Conservation (phyloP, 2,329 filamentous ascomycete genomes). For the Pseudogymnoascus verrucosus region DNA sequence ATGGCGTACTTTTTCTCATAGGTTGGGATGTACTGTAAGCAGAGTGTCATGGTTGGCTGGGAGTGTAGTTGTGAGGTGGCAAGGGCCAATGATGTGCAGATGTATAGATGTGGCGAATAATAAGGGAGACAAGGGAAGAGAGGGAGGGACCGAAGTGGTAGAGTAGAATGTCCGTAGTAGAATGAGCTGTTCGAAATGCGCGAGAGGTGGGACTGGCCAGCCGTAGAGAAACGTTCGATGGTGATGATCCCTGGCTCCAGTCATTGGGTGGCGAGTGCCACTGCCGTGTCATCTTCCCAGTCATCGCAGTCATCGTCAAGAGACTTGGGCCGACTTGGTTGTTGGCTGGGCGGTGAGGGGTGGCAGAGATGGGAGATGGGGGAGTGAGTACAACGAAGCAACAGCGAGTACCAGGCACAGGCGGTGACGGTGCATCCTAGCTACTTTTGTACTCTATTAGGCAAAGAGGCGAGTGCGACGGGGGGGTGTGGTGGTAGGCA, state of each 20-base stretch:
- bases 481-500: background rate
- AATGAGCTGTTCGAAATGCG: background rate
- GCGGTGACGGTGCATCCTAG: background rate
- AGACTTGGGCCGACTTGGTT: background rate
- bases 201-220: background rate
- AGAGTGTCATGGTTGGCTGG: background rate
- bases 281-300: background rate
- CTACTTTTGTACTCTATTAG: background rate
- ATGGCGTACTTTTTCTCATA: background rate
- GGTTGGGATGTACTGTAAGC: background rate
- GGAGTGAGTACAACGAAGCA: no score
- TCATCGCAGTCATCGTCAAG: constrained; percentile 4
- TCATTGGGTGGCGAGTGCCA: background rate
- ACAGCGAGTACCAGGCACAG: background rate
- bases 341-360: background rate
- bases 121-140: background rate
- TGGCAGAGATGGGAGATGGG: background rate
- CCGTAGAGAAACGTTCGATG: background rate
- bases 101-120: background rate
- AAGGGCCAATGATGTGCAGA: background rate
- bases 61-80: background rate
- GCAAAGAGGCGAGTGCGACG: background rate
- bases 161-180: no score
- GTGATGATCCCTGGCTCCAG: background rate
- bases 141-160: background rate